phyloP scores from a whole-genome alignment of 1,284 basidiomycete genomes.

The Amylostereum chailletii region DNA sequence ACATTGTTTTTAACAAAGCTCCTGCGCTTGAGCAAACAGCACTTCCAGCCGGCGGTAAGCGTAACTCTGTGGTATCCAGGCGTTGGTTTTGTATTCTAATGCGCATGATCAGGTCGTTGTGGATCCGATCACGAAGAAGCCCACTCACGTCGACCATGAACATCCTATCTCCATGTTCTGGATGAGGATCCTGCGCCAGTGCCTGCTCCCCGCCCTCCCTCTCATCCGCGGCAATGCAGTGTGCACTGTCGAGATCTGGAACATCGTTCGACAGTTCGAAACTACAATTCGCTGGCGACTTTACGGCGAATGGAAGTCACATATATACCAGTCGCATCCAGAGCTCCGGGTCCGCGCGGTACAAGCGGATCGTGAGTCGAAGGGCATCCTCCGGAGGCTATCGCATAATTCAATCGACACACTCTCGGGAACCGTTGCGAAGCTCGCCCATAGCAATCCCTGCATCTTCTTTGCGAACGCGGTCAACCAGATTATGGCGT shows the following conservation, averaged over 20 bases:
- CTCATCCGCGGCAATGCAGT: slow-evolving; percentile 82
- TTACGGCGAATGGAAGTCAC: slow-evolving; percentile 93
- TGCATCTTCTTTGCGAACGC: slow-evolving; percentile 87
- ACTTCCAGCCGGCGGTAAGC: slow-evolving; percentile 36
- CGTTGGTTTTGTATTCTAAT: neutral
- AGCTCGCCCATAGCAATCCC: slow-evolving; percentile 91
- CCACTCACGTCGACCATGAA: slow-evolving; percentile 39
- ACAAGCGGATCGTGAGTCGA: slow-evolving; percentile 71
- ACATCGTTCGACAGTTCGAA: slow-evolving; percentile 72
- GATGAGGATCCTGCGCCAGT: slow-evolving; percentile 73
- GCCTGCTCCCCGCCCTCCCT: slow-evolving; percentile 83
- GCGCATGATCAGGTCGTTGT: slow-evolving; percentile 28
- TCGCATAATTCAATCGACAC: slow-evolving; percentile 79
- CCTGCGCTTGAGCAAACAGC: slow-evolving; percentile 45
- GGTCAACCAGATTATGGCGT: slow-evolving; percentile 92
- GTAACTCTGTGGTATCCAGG: neutral
- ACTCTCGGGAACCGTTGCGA: slow-evolving; percentile 84
- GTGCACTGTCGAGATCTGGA: slow-evolving; percentile 84
- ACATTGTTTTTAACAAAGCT: slow-evolving; percentile 55
- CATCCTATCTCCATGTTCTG: slow-evolving; percentile 64
- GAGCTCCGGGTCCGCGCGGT: slow-evolving; percentile 66
- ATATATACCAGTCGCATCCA: slow-evolving; percentile 60
- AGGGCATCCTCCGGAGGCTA: slow-evolving; percentile 72
- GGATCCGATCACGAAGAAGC: slow-evolving; percentile 49
- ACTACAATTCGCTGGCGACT: slow-evolving; percentile 79